These are phyloP conservation scores for Lactarius trivialis DNA, from an alignment of 768 basidiomycete species.

Conservation along the genomic window DNA sequence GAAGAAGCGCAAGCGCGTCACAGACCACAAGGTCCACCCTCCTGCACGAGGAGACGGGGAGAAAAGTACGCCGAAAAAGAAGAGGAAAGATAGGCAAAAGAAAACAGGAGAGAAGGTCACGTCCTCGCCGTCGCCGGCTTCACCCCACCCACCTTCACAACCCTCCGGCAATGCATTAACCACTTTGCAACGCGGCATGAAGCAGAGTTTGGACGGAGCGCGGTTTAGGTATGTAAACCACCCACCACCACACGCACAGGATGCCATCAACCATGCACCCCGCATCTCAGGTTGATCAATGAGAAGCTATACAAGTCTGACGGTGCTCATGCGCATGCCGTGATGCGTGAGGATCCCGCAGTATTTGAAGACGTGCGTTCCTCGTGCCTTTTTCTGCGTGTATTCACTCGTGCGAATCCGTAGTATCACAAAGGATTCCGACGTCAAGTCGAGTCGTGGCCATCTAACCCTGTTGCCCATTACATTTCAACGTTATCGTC, in stretches of 20 bases:
- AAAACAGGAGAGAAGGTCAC: neutral
- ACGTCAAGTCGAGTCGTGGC: slow-evolving; percentile 88
- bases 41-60: neutral
- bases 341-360: slow-evolving; percentile 80
- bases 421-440: slow-evolving; percentile 94
- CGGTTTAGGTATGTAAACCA: slow-evolving; percentile 61
- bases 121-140: neutral
- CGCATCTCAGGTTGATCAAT: slow-evolving; percentile 67
- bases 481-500: slow-evolving; percentile 61
- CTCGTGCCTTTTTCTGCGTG: neutral
- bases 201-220: slow-evolving; percentile 76
- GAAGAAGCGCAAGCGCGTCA: slow-evolving; percentile 2
- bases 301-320: slow-evolving; percentile 87
- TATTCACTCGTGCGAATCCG: slow-evolving; percentile 7
- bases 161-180: slow-evolving; percentile 41
- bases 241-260: neutral
- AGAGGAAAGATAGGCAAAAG: slow-evolving; percentile 9
- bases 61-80: neutral
- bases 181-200: slow-evolving; percentile 69
- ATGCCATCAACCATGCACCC: neutral
- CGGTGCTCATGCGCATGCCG: slow-evolving; percentile 61
- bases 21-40: neutral
- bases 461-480: slow-evolving; percentile 84
- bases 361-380: slow-evolving; percentile 72
- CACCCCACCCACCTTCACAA: neutral